Conservation (phyloP, 768 basidiomycete species). For the Psilocybe cyanescens region DNA sequence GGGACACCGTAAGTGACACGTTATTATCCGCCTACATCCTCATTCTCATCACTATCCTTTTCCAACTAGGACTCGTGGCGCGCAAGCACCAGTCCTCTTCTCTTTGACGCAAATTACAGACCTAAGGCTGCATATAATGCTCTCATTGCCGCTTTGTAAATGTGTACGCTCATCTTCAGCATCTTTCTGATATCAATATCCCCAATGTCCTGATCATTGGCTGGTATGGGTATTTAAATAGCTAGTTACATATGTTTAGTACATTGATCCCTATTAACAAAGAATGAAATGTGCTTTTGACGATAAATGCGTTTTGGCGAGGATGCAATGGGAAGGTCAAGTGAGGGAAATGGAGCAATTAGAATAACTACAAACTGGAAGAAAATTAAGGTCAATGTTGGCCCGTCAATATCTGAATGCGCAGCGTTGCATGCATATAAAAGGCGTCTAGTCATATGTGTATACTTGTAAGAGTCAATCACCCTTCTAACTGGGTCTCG, state of each 20-base stretch:
- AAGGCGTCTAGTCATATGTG: no score
- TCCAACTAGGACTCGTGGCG: slow-evolving; percentile 49
- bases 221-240: no score
- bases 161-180: neutral
- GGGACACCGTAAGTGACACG: slow-evolving; percentile 39
- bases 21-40: neutral
- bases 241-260: no score
- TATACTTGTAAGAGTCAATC: no score
- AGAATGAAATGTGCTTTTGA: no score
- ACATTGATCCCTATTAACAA: no score
- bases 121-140: slow-evolving; percentile 46
- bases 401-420: neutral
- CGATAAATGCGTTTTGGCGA: no score
- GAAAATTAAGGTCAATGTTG: neutral
- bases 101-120: slow-evolving; percentile 50
- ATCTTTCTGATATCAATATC: neutral
- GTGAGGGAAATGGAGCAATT: no score
- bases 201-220: neutral
- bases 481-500: neutral
- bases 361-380: no score
- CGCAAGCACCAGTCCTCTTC: slow-evolving; percentile 42
- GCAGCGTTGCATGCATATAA: no score
- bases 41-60: neutral
- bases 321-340: no score
- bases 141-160: slow-evolving; percentile 26